Conservation (phyloP, 164 flowering plant species). For the Buxus sempervirens region DNA sequence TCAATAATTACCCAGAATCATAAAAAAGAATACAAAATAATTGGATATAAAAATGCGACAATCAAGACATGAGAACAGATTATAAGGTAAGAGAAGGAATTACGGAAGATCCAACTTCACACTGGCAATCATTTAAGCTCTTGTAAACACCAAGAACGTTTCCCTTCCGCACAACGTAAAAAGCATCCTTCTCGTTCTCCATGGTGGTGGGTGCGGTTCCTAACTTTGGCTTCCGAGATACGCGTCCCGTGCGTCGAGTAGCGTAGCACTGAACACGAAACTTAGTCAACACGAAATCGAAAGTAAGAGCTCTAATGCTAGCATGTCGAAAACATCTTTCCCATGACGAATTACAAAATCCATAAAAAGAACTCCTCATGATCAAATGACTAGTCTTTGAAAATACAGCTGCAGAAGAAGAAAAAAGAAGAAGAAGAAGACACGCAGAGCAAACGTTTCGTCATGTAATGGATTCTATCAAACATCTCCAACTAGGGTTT, state of each 20-base stretch:
- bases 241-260: conserved; percentile 21
- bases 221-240: conserved; percentile 20
- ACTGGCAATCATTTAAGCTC: conserved; percentile 70
- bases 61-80: not conserved
- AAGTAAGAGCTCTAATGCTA: conserved; percentile 18
- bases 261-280: conserved; percentile 48
- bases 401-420: conserved; percentile 28
- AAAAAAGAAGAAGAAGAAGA: conserved; percentile 23
- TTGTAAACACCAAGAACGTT: conserved; percentile 79
- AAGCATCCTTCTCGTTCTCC: conserved; percentile 57
- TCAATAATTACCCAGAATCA: not conserved
- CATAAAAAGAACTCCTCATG: conserved; percentile 23
- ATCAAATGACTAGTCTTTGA: conserved; percentile 28
- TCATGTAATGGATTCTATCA: conserved; percentile 25
- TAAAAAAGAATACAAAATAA: not conserved
- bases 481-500: conserved; percentile 4
- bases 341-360: conserved; percentile 23
- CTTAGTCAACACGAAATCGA: conserved; percentile 27
- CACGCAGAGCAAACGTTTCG: conserved; percentile 51
- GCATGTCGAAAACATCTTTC: conserved; percentile 25
- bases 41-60: too few species aligned
- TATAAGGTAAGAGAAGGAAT: conserved; percentile 1
- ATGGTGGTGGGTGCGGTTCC: conserved; percentile 27
- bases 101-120: conserved; percentile 81
- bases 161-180: conserved; percentile 89